phyloP scores from a whole-genome alignment of 2,329 filamentous ascomycete species.

The Microdochium bolleyi region DNA sequence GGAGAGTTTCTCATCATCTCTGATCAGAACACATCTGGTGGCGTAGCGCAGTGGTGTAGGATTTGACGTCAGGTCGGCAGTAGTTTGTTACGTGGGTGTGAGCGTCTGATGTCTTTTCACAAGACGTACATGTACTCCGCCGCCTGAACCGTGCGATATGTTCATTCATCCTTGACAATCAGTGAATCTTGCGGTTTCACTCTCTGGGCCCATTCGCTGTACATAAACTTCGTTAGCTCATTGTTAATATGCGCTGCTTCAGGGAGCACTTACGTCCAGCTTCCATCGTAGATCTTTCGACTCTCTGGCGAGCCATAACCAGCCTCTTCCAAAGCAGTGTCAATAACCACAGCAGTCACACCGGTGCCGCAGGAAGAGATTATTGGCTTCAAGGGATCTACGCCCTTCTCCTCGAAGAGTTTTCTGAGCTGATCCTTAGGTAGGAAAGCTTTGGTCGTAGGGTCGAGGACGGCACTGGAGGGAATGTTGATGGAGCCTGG shows the following conservation, averaged over 20 bases:
- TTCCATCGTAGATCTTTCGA: constrained; percentile 84
- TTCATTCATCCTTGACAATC: constrained; percentile 41
- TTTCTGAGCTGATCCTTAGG: constrained; percentile 63
- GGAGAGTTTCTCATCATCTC: too few relatives aligned
- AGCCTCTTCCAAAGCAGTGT: constrained; percentile 76
- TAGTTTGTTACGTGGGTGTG: neutral
- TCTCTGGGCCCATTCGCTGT: constrained; percentile 60
- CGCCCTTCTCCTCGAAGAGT: constrained; percentile 70
- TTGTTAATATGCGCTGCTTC: neutral
- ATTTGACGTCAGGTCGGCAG: neutral
- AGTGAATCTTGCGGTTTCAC: constrained; percentile 54
- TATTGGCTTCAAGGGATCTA: constrained; percentile 73
- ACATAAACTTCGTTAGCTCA: constrained; percentile 15
- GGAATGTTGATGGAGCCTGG: constrained; percentile 81
- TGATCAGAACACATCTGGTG: too few relatives aligned
- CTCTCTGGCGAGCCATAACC: constrained; percentile 60
- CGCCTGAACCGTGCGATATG: neutral
- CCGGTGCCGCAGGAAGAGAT: constrained; percentile 89
- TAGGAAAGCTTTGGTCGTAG: constrained; percentile 72
- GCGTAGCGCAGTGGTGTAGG: too few relatives aligned
- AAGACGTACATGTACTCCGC: neutral
- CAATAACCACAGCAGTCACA: constrained; percentile 85
- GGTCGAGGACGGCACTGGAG: constrained; percentile 72
- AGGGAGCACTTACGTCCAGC: constrained; percentile 75
- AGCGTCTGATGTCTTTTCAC: neutral